Evolutionary conservation across 345 rosid species (phyloP).

Genomic region (Citrus maxima): DNA sequence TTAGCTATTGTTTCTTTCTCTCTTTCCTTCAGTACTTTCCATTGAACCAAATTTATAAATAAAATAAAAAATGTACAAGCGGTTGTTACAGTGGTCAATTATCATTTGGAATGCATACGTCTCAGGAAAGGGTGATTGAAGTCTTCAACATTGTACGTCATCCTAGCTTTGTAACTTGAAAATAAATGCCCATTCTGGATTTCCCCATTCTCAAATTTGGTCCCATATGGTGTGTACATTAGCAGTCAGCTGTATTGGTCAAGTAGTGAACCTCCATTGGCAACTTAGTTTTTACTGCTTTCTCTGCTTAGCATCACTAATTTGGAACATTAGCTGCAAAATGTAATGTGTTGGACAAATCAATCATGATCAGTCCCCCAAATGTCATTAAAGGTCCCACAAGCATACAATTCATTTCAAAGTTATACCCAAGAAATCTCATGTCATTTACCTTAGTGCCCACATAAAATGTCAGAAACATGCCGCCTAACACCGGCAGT

Average conservation of each 20-base stretch:
- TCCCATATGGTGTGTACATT: not conserved
- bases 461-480: constrained; percentile 64
- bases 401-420: not conserved
- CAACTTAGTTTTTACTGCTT: constrained; percentile 14
- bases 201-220: not conserved
- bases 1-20: not conserved
- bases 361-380: not conserved
- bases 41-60: not conserved
- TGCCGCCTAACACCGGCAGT: constrained; percentile 50
- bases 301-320: constrained; percentile 43
- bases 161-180: not conserved
- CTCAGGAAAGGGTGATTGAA: not conserved
- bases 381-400: not conserved
- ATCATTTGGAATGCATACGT: not conserved
- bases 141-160: not conserved
- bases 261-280: not conserved
- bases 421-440: not conserved
- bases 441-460: constrained; percentile 70
- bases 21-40: not conserved
- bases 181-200: not conserved
- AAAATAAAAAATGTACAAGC: not conserved
- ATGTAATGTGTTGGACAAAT: not conserved
- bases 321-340: constrained; percentile 75
- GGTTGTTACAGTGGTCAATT: not conserved
- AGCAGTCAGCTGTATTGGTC: not conserved